Conservation (phyloP, 768 basidiomycete genomes). For the Tulasnella sp. region DNA sequence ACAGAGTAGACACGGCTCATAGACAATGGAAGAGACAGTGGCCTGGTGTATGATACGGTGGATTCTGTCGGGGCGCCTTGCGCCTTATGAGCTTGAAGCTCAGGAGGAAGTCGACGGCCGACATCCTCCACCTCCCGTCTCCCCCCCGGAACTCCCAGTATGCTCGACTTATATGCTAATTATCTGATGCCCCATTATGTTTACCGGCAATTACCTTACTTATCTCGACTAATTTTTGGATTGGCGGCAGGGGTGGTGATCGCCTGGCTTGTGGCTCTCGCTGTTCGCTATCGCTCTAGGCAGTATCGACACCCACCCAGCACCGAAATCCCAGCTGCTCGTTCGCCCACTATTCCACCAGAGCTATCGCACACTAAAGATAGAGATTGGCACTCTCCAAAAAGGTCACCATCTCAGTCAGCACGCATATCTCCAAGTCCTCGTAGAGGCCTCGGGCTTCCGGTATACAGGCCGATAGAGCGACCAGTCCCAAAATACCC, state of each 20-base stretch:
- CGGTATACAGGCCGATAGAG: background rate
- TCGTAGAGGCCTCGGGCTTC: background rate
- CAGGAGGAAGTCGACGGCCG: background rate
- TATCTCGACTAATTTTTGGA: no score
- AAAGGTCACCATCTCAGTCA: background rate
- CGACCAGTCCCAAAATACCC: background rate
- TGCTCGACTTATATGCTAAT: no score
- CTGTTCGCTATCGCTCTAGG: background rate
- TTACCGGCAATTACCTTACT: no score
- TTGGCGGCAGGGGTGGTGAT: background rate
- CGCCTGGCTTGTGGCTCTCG: background rate
- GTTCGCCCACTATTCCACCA: background rate
- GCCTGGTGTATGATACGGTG: slow-evolving; percentile 4
- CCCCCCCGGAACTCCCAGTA: no score
- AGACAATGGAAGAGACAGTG: background rate
- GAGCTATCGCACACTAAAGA: background rate
- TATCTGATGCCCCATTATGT: no score
- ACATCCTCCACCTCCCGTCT: no score
- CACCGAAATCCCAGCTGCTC: background rate
- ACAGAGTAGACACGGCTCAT: background rate
- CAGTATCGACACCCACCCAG: background rate
- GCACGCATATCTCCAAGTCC: background rate
- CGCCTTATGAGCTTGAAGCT: background rate
- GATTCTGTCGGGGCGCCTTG: background rate
- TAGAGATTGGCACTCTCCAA: background rate